Evolutionary conservation across 164 flowering plant genomes (phyloP).

Genomic region (Cinnamomum chago): DNA sequence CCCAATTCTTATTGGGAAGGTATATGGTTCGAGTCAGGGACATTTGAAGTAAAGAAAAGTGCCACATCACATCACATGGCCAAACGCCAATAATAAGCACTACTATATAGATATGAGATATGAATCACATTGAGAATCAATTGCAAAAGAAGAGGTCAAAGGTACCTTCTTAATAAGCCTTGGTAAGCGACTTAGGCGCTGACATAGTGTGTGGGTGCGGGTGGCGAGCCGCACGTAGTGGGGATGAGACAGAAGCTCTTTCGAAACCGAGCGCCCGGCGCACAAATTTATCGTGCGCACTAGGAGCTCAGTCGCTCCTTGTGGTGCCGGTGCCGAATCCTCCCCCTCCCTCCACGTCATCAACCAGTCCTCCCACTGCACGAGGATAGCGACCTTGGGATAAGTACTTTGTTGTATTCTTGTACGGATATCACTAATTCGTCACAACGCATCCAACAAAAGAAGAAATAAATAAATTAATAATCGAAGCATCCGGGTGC

Average conservation of each 20-base stretch:
- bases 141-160: background rate
- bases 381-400: background rate
- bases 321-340: conserved; percentile 15
- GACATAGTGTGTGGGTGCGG: conserved; percentile 27
- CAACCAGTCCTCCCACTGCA: conserved; percentile 71
- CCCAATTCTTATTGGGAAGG: too few relatives aligned
- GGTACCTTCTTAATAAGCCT: conserved; percentile 10
- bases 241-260: conserved; percentile 21
- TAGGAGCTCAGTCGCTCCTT: conserved; percentile 29
- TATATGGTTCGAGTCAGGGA: too few relatives aligned
- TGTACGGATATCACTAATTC: background rate
- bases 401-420: background rate
- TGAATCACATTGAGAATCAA: too few relatives aligned
- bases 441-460: too few relatives aligned
- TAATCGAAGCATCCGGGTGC: too few relatives aligned
- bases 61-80: too few relatives aligned
- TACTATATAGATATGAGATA: too few relatives aligned
- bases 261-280: conserved; percentile 15
- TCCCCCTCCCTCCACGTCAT: conserved; percentile 17
- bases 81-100: too few relatives aligned
- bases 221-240: conserved; percentile 20
- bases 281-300: conserved; percentile 29
- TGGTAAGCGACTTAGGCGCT: conserved; percentile 21
- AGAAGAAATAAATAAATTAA: too few relatives aligned
- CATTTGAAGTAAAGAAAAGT: background rate